A percentile compares a stretch with the other conserved stretches of the same genome.
phyloP scores from a whole-genome alignment of 495 filamentous ascomycete genomes.

The Jackrogersella multiformis region DNA sequence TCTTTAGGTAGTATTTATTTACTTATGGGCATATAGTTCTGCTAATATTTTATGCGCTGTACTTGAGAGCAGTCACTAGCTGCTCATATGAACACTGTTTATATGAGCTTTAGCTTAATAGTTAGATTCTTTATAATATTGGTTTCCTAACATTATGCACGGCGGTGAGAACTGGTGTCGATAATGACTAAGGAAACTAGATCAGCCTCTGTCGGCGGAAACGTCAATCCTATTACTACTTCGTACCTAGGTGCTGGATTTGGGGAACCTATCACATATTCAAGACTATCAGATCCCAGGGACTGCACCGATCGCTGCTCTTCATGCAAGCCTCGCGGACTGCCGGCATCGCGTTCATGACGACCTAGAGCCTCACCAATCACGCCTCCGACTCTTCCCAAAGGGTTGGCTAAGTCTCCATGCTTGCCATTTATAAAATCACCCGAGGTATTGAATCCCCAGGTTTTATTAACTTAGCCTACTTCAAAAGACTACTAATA shows the following conservation, averaged over 20 bases:
- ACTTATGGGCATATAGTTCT: too few relatives aligned
- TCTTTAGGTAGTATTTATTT: too few relatives aligned
- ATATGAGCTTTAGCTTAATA: too few relatives aligned
- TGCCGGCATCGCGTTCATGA: constrained; percentile 22
- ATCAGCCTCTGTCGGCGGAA: neutral
- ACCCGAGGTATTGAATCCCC: neutral
- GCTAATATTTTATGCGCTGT: too few relatives aligned
- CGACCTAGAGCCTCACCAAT: neutral
- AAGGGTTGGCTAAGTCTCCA: neutral
- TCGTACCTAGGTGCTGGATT: too few relatives aligned
- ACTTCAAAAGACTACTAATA: too few relatives aligned
- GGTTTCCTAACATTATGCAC: too few relatives aligned
- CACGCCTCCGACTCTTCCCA: neutral
- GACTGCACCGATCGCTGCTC: constrained; percentile 16
- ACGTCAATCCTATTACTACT: neutral
- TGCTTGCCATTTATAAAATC: neutral
- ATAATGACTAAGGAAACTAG: neutral
- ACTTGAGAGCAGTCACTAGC: too few relatives aligned
- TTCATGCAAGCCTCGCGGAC: constrained; percentile 28
- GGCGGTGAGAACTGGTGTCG: too few relatives aligned
- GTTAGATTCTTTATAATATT: too few relatives aligned
- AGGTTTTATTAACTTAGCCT: neutral
- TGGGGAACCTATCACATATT: constrained; percentile 16
- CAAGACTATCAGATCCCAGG: neutral
- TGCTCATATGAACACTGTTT: too few relatives aligned